Base-by-base conservation (phyloP, 1,139 yeast genomes). In the Hemisphaericaspora xylofermentans region DNA sequence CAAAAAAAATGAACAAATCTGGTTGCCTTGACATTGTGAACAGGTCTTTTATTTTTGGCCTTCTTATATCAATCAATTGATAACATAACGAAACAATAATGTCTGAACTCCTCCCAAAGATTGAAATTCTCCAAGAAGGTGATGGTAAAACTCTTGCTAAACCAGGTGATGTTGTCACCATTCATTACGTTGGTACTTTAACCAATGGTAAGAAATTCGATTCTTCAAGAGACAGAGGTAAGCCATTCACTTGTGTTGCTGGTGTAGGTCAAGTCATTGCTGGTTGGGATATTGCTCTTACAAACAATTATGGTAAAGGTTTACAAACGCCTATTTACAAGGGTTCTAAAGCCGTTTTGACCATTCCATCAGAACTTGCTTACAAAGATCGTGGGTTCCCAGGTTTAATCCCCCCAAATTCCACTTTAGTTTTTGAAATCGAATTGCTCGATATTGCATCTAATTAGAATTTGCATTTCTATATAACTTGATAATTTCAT, bases 381-480 rank as follows among this genome's bases (percentile, higher is more conserved):
- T 93, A 93, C 69, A 97, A 97, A 49, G 76, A 80, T 51, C 84
- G 95, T 66, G 98, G 97, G 38, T 88, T 86, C 81, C 97, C 97
- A 50, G 95, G 96, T 52, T 74, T 88, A 58, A 93, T 93, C 61
- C 98, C 98, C 50, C 96, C 97, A 53, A 88, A 88, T 65, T 95
- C 97, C 48, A 89, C 96, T 51, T 79, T 93, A 68, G 71, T 88
- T 54, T 91, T 91, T 57, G 97, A 89, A 58, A 97, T 91, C 50
- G 96, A 91, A 71, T 80, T 91, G 65, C 71, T 91, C 58, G 81
- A 80, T 57, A 84, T 91, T 61, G 88, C 88, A 9, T 12, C 29
- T 34, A 19, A 34, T 12, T 33, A 33, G 16, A 31, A 14, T 8
- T 13, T 22, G 22, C 17, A 33, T n/a, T 27, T 9, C 4, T 27